Base-by-base conservation (phyloP, 495 filamentous ascomycete species). In the Podospora tetraspora region DNA sequence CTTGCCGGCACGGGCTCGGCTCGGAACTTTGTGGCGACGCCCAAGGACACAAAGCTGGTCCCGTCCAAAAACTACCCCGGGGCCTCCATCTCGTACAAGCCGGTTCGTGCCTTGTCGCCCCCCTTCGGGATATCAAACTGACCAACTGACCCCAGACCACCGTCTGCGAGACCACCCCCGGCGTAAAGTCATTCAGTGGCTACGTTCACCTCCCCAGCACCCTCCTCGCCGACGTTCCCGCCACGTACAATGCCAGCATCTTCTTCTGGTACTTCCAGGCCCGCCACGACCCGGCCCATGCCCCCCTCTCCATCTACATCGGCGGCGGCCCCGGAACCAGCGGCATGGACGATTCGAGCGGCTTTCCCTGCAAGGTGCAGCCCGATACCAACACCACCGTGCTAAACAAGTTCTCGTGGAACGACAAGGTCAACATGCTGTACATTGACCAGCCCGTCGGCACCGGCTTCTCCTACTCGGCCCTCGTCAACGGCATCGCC, bases 181-280 rank as follows among this genome's bases (percentile, higher is more conserved):
- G 66, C 19, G 69, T 72, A 34, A 83, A 77, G 77, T 85, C 81
- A 30, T 83, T 79, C 67, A 76, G 76, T 57, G 81, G 79, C 63
- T 82, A 82, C 69, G 78, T 83, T 19, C 78, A 85, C 63, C 75
- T 83, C 25, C 76, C 75, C 3, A 73, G 75, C 16, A 63, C 62
- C 37, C 61, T 71, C 4, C 69, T 71, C 59, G 67, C 75, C 3
- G 72, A 37, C 24, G 62, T 56, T 12, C 21, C 23, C 21, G 32
- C 43, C 19, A 7, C 43, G 11, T 64, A 64, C 43, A 34, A 34
- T n/a, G 56, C 56, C 62, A 64, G 56, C 43, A 57, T 37, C 32
- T 91, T 90, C 72, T 92, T 92, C 77, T 92, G 90, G 90, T 92
- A 90, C 74, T 85, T 92, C 70, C 86, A 87, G 73, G 84, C 87